Evolutionary conservation across 192 early-diverging fungal genomes (phyloP), one percentile per base, ranked within the genome.

Genomic region (Piromyces sp.): DNA sequence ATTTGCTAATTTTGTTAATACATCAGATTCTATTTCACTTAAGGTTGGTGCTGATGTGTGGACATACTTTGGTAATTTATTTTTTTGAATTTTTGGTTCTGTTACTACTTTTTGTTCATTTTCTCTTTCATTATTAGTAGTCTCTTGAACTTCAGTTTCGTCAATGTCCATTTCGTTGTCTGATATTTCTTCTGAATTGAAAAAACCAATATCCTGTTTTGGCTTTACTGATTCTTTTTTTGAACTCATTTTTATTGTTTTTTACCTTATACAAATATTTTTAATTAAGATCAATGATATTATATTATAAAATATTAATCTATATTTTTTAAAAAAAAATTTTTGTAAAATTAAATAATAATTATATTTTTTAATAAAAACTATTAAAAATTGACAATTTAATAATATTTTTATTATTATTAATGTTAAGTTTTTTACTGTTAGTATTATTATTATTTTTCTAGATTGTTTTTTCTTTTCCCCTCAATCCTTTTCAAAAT

Each of bases 11-110:
- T 82, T 31, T 29, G 85, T 86, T 31, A 87, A 82, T 14, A 36
- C 78, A 79, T 86, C 84, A 19, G 30, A 28, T 30, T 84, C 83
- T n/a, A 87, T 85, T 78, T 87, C 86, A 30, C 81, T 31, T 30
- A 87, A 30, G 2, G 86, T 84, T 26, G 86, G 86, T 16, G 86
- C 82, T 58, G 31, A n/a, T 2, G 19, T 68, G n/a, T 68, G 22
- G 9, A n/a, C 17, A n/a, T n/a, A 0, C 22, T 68, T 68, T n/a
- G 1, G 26, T 7, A 9, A 9, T 68, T 68, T 68, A n/a, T n/a
- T 68, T 7, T 68, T 68, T 68, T 68, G 51, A 68, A 68, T 17
- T n/a, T 26, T 5, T 68, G 19, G 22, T 11, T n/a, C 17, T n/a
- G 0, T 22, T 3, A 0, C 22, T 22, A 5, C 0, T n/a, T 9